phyloP scores from a whole-genome alignment of 805 yeast species.

The Wickerhamomyces bovis region DNA sequence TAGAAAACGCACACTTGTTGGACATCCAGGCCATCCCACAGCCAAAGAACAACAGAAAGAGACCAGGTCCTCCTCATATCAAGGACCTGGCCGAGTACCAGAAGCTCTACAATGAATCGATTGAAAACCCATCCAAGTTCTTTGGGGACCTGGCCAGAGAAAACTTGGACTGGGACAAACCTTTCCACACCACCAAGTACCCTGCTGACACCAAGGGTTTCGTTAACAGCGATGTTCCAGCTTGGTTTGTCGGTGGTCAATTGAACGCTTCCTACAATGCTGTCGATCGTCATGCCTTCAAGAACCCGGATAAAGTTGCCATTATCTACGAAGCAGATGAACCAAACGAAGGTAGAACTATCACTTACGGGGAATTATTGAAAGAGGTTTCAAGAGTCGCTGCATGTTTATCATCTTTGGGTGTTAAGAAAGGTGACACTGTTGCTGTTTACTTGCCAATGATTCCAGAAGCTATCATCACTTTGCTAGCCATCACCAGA shows the following conservation, averaged over 20 bases:
- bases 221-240: slow-evolving; percentile 43
- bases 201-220: slow-evolving; percentile 30
- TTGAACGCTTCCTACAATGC: slow-evolving; percentile 76
- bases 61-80: slow-evolving; percentile 21
- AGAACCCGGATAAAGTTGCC: slow-evolving; percentile 67
- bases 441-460: slow-evolving; percentile 84
- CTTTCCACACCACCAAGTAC: slow-evolving; percentile 62
- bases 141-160: slow-evolving; percentile 75
- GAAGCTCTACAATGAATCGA: slow-evolving; percentile 68
- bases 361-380: slow-evolving; percentile 68
- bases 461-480: slow-evolving; percentile 74
- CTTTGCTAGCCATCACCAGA: slow-evolving; percentile 72
- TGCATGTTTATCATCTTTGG: slow-evolving; percentile 58
- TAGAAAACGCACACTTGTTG: slow-evolving; percentile 27
- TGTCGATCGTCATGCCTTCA: slow-evolving; percentile 76
- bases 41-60: slow-evolving; percentile 19
- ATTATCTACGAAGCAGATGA: slow-evolving; percentile 80
- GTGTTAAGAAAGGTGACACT: slow-evolving; percentile 75
- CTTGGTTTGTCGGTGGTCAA: slow-evolving; percentile 79
- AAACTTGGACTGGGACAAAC: slow-evolving; percentile 74
- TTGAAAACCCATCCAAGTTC: slow-evolving; percentile 75
- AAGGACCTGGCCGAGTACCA: slow-evolving; percentile 56
- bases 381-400: slow-evolving; percentile 67
- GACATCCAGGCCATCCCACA: slow-evolving; percentile 23
- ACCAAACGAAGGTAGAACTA: slow-evolving; percentile 51